A percentile compares a stretch with the other conserved stretches of the same genome.
These are phyloP conservation scores for Pyracantha coccinea DNA, from an alignment of 331 rosid species.

Conservation along the genomic window DNA sequence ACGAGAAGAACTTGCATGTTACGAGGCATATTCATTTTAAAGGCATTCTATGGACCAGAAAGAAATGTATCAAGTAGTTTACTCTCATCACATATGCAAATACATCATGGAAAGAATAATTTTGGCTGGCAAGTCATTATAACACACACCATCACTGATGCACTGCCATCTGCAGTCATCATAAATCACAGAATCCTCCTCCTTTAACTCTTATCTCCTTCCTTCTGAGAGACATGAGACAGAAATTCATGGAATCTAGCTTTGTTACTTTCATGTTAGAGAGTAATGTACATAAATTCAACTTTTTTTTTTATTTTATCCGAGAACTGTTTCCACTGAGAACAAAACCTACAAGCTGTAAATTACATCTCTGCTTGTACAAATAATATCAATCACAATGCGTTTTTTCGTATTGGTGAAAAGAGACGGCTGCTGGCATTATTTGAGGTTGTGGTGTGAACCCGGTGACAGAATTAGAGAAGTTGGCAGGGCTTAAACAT, in stretches of 20 bases:
- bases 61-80: too few relatives aligned
- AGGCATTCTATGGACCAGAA: too few relatives aligned
- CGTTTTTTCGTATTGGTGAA: neutral
- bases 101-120: too few relatives aligned
- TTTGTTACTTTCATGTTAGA: conserved; percentile 10
- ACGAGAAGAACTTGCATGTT: too few relatives aligned
- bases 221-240: neutral
- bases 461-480: conserved; percentile 10
- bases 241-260: neutral
- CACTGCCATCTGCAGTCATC: neutral
- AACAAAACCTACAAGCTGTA: conserved; percentile 14
- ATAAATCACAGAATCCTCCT: neutral
- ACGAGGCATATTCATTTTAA: too few relatives aligned
- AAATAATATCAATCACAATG: conserved; percentile 10
- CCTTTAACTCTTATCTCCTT: neutral
- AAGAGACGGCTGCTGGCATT: neutral
- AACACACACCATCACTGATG: neutral
- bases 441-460: neutral
- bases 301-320: neutral
- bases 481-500: conserved; percentile 28
- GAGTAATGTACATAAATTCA: conserved; percentile 19
- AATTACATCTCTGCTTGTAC: conserved; percentile 18
- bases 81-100: too few relatives aligned
- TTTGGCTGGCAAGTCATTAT: neutral
- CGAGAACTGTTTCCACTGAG: conserved; percentile 10